Evolutionary conservation across 78 protist genomes (phyloP), one percentile per base, ranked within the genome.

Genomic region (Dictyostelium intermedium): DNA sequence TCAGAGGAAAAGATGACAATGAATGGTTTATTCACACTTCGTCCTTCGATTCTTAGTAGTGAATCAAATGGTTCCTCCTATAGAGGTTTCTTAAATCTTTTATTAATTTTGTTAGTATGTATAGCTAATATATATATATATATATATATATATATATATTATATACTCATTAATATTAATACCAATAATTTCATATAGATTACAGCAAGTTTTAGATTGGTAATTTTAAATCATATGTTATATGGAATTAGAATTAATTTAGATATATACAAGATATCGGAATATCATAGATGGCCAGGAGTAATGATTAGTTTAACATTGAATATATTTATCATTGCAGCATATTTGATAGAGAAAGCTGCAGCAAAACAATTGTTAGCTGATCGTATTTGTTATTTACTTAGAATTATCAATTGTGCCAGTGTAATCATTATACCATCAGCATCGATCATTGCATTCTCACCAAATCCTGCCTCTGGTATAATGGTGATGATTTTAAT

Each of bases 201-300:
- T 60, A 13, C 80, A 11, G 45, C 82, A 14, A 84, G 86, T 84
- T 85, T 92, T 81, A 69, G 96, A 76, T 76, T 92, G 41, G 96
- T 92, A 25, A 92, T 92, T 35, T 69, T 92, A 32, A 92, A 92
- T 85, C 91, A 85, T 82, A 45, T 92, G n/a, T 50, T 82, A 41
- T 92, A 92, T 92, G 96, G 96, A 11, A n/a, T 92, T 35, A 60
- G 91, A 63, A 85, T 92, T 45, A 89, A 92, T 72, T 80, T 92
- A 18, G 82, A 73, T 63, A 45, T 85, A 63, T 80, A 83, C 20
- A 83, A 27, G 34, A 76, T 92, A 10, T 69, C 91, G 6, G 96
- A 92, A 72, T 92, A 87, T 80, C 85, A 92, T 81, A 92, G 96
- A 92, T 92, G 96, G 96, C 96, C 96, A 34, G 96, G 96, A 18